phyloP scores from a whole-genome alignment of 1,139 yeast genomes.

The Kodamaea arcana region DNA sequence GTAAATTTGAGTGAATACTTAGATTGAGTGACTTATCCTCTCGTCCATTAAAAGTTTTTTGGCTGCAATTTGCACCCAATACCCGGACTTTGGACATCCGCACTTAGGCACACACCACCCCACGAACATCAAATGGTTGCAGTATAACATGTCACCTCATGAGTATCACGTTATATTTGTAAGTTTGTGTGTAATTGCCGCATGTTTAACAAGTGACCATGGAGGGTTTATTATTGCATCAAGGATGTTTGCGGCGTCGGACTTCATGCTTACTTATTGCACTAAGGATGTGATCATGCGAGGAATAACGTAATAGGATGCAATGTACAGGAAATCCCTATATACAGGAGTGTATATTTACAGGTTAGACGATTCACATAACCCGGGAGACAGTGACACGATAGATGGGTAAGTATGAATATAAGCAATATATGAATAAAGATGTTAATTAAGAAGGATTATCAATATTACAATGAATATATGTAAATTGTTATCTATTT shows the following conservation, averaged over 20 bases:
- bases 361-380: neutral
- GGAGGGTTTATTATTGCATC: neutral
- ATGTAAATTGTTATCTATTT: too few species aligned
- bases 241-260: neutral
- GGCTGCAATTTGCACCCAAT: too few species aligned
- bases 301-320: too few species aligned
- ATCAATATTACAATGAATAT: too few species aligned
- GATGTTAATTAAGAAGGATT: too few species aligned
- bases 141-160: neutral
- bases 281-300: neutral
- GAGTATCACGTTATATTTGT: neutral
- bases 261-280: neutral
- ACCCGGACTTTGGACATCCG: neutral
- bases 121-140: neutral
- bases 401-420: neutral
- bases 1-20: too few species aligned
- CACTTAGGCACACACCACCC: neutral
- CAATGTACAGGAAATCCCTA: too few species aligned
- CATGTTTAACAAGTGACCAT: neutral
- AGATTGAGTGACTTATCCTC: too few species aligned
- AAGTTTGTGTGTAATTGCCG: neutral
- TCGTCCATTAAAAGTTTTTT: too few species aligned
- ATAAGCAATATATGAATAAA: neutral
- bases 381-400: neutral
- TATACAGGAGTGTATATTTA: neutral